These are phyloP conservation scores for Erythrobasidium hasegawianum DNA, from an alignment of 1,284 basidiomycete species.

Conservation along the genomic window DNA sequence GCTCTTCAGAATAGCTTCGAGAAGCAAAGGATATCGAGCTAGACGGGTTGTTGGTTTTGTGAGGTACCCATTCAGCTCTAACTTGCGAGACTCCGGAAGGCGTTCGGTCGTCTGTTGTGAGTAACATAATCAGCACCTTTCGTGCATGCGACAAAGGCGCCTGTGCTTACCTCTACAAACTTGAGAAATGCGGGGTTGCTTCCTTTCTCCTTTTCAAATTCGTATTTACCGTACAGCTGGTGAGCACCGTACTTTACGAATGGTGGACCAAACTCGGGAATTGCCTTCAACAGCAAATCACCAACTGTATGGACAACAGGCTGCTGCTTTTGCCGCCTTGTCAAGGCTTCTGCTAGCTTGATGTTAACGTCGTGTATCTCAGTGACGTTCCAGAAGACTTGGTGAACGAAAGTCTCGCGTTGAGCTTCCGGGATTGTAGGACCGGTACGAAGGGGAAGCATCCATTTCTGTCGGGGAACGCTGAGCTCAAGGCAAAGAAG, in stretches of 20 bases:
- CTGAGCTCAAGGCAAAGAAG: constrained; percentile 1
- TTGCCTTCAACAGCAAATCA: constrained; percentile 83
- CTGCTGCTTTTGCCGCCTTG: constrained; percentile 89
- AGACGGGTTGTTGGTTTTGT: constrained; percentile 97
- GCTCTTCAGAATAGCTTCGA: constrained; percentile 89
- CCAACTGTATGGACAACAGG: constrained; percentile 88
- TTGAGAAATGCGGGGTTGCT: constrained; percentile 85
- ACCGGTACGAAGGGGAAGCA: constrained; percentile 69
- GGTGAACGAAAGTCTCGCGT: constrained; percentile 80
- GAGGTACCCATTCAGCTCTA: constrained; percentile 95
- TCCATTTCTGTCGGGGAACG: constrained; percentile 71
- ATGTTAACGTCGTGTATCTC: constrained; percentile 91
- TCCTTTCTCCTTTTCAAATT: constrained; percentile 97
- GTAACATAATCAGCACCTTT: background rate
- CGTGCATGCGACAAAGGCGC: background rate
- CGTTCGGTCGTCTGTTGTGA: constrained; percentile 74
- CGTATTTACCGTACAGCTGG: constrained; percentile 96
- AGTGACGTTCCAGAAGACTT: constrained; percentile 97
- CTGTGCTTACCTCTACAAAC: constrained; percentile 79
- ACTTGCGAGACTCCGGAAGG: constrained; percentile 87
- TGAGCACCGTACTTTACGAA: constrained; percentile 96
- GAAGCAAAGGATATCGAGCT: constrained; percentile 87
- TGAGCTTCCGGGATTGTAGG: constrained; percentile 74
- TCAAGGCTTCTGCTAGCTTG: constrained; percentile 83
- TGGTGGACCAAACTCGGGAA: constrained; percentile 76